phyloP scores from a whole-genome alignment of 2,329 filamentous ascomycete species.

The Venturia nashicola region DNA sequence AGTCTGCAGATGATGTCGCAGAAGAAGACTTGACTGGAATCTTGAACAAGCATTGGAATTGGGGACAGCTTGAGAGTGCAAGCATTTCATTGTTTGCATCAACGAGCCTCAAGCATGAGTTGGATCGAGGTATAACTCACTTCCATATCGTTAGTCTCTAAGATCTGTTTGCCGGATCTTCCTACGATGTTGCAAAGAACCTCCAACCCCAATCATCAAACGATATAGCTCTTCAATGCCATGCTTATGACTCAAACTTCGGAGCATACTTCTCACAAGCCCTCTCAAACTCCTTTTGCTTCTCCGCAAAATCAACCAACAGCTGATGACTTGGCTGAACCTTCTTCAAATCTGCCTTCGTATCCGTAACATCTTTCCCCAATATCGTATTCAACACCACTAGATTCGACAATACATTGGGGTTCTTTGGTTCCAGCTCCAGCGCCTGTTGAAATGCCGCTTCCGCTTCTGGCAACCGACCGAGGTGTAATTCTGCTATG shows the following conservation, averaged over 20 bases:
- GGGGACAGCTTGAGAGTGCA: background rate
- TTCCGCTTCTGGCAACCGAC: constrained; percentile 78
- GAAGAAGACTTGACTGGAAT: background rate
- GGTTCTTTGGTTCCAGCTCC: constrained; percentile 56
- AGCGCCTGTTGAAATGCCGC: constrained; percentile 71
- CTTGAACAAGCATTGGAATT: background rate
- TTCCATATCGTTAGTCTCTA: background rate
- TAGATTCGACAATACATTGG: constrained; percentile 69
- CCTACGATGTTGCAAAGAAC: background rate
- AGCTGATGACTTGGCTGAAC: constrained; percentile 56
- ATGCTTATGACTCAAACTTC: constrained; percentile 52
- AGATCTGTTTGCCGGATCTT: background rate
- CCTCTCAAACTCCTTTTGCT: constrained; percentile 76
- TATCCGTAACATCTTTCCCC: constrained; percentile 57
- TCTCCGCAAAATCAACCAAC: constrained; percentile 65
- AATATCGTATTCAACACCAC: constrained; percentile 67
- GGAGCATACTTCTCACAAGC: constrained; percentile 78
- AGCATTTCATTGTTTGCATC: background rate
- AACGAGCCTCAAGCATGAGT: background rate
- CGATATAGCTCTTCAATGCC: background rate
- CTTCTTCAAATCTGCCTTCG: constrained; percentile 39
- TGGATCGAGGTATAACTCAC: background rate
- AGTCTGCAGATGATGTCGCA: background rate
- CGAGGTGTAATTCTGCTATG: constrained; percentile 81
- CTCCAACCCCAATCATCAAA: background rate